Conservation (phyloP, 805 yeast genomes). For the Lipomyces starkeyi region DNA sequence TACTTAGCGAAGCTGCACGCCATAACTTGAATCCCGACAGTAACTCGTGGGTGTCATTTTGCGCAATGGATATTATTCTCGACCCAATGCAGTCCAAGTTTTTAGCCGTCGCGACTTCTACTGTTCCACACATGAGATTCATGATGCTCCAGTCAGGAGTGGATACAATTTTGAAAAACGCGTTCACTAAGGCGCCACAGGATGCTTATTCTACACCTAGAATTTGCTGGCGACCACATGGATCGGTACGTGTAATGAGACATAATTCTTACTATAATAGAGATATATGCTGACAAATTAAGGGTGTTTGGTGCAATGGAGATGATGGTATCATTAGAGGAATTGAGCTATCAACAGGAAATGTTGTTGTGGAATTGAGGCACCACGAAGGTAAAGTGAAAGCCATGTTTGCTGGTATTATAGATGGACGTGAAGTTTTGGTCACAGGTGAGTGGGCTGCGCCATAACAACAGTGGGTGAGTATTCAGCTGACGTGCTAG, state of each 20-base stretch:
- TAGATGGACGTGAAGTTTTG: conserved; percentile 49
- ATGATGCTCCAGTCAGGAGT: conserved; percentile 52
- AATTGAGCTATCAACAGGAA: conserved; percentile 55
- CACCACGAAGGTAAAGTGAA: conserved; percentile 58
- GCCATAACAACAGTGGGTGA: not conserved
- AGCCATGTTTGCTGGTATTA: conserved; percentile 45
- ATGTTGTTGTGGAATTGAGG: conserved; percentile 46
- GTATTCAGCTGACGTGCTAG: conserved; percentile 14
- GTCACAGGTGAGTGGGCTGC: conserved; percentile 48
- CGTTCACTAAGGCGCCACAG: conserved; percentile 65
- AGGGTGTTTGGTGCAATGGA: conserved; percentile 70
- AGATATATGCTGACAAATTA: conserved; percentile 1
- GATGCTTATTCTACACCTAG: conserved; percentile 65
- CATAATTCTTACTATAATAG: not conserved
- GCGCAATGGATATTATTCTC: conserved; percentile 36
- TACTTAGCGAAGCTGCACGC: conserved; percentile 31
- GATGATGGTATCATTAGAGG: conserved; percentile 74
- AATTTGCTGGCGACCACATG: conserved; percentile 53
- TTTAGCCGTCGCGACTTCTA: conserved; percentile 74
- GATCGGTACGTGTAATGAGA: conserved; percentile 31
- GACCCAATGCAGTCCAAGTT: conserved; percentile 34
- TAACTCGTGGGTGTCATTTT: conserved; percentile 38
- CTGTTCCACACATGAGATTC: conserved; percentile 75
- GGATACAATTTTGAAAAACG: conserved; percentile 51
- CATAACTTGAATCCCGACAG: conserved; percentile 37